phyloP scores from a whole-genome alignment of 805 yeast genomes.

The Cyberlindnera japonica region DNA sequence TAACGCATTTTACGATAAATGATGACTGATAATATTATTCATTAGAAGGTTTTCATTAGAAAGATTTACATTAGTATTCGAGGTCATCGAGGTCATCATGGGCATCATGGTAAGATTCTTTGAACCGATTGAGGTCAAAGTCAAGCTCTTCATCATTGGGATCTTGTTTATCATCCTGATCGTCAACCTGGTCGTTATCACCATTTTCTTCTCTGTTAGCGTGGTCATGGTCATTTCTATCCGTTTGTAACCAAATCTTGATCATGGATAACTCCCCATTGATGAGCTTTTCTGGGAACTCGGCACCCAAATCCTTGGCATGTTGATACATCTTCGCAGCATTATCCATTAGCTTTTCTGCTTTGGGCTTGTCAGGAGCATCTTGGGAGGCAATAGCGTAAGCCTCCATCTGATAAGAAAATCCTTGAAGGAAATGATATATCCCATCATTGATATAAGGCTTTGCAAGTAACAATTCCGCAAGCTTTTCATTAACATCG shows the following conservation, averaged over 20 bases:
- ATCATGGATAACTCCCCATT: no score
- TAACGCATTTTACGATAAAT: no score
- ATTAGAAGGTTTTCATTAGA: no score
- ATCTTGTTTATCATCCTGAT: no score
- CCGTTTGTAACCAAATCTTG: no score
- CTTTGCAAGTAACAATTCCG: constrained; percentile 12
- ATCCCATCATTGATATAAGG: constrained; percentile 25
- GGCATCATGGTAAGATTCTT: not conserved
- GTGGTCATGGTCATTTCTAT: no score
- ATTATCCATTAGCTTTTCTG: constrained; percentile 14
- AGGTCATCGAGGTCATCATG: not conserved
- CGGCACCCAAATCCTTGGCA: constrained; percentile 15
- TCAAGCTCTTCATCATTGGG: no score
- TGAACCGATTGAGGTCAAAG: not conserved
- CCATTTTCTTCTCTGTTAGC: no score
- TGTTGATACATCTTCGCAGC: constrained; percentile 14
- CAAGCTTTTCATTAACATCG: constrained; percentile 18
- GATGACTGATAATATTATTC: no score
- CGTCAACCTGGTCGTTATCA: no score
- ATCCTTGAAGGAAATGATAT: constrained; percentile 25
- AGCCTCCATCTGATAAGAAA: constrained; percentile 24
- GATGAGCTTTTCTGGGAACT: constrained; percentile 21
- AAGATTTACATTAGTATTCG: not conserved
- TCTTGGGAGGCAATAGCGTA: constrained; percentile 1
- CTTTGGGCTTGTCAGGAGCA: constrained; percentile 5